Evolutionary conservation across 2,329 filamentous ascomycete genomes (phyloP), one percentile per base, ranked within the genome.

Genomic region (Orbilia javanica): DNA sequence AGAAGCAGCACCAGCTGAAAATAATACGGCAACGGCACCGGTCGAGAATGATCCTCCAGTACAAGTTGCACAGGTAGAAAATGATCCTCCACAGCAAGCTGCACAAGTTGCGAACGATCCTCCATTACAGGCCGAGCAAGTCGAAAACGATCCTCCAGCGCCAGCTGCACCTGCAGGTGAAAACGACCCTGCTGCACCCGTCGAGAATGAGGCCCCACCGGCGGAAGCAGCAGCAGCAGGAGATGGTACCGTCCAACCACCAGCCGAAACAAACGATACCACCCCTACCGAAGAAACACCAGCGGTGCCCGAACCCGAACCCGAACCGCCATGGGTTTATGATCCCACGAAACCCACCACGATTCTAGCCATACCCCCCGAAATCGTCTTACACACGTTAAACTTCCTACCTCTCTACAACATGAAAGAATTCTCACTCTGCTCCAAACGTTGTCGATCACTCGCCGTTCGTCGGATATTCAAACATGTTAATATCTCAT

Each of bases 361-460:
- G 2, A 39, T 60, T 3, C 55, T 60, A 18, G 31, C 34, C 7
- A 60, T 60, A 22, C 55, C 55, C 4, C 55, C 55, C 55, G 55
- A 60, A 42, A 60, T 60, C 18, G 20, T 60, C 55, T n/a, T 60
- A 0, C 34, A 60, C 55, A 39, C 20, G 29, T 27, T 60, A 11
- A 42, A 60, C 55, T 50, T 50, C 25, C 66, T 70, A 11, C 36
- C 39, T 1, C 57, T 70, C 3, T 10, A 11, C 7, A 34, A 52
- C 31, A 34, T 46, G 11, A 48, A 60, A 29, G 44, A 36, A 10
- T 62, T 70, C 39, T 70, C 66, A 10, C 27, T 50, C 10, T 60
- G 60, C 22, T 65, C 55, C 11, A 53, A 60, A 34, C 25, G 50
- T 20, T 66, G 48, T 15, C 60, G 36, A 10, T 27, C 50, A 1